Conservation (phyloP, 2,329 filamentous ascomycete species). For the Diaporthe citriasiana region DNA sequence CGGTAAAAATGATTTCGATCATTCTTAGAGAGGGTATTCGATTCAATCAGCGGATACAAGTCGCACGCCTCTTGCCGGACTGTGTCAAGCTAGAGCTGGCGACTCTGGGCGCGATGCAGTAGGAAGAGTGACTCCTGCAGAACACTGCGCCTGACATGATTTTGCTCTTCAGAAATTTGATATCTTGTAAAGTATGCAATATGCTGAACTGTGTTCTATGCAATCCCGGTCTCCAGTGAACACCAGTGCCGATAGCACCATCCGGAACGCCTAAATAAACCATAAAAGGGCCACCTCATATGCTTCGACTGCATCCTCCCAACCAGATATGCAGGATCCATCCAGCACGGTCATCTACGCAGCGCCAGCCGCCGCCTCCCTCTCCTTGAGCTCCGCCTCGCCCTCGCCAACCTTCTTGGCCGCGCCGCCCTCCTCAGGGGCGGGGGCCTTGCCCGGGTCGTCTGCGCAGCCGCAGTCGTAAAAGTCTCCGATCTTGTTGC, state of each 20-base stretch:
- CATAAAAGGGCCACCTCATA: neutral
- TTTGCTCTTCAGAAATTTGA: no score
- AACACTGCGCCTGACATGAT: neutral
- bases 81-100: neutral
- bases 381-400: constrained; percentile 44
- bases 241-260: constrained; percentile 16
- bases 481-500: constrained; percentile 76
- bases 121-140: neutral
- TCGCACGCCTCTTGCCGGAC: neutral
- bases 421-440: constrained; percentile 43
- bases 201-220: constrained; percentile 18
- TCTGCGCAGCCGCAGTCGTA: constrained; percentile 81
- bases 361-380: constrained; percentile 39
- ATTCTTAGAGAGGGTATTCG: no score
- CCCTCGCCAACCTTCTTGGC: constrained; percentile 43
- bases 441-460: constrained; percentile 62
- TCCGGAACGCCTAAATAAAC: constrained; percentile 15
- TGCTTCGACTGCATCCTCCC: neutral
- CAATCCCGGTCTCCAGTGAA: constrained; percentile 11
- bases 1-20: no score
- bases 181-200: neutral
- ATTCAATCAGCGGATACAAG: no score
- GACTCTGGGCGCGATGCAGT: no score
- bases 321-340: constrained; percentile 38
- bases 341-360: neutral